Base-by-base conservation (phyloP, 345 rosid genomes). In the Trapa bicornis region DNA sequence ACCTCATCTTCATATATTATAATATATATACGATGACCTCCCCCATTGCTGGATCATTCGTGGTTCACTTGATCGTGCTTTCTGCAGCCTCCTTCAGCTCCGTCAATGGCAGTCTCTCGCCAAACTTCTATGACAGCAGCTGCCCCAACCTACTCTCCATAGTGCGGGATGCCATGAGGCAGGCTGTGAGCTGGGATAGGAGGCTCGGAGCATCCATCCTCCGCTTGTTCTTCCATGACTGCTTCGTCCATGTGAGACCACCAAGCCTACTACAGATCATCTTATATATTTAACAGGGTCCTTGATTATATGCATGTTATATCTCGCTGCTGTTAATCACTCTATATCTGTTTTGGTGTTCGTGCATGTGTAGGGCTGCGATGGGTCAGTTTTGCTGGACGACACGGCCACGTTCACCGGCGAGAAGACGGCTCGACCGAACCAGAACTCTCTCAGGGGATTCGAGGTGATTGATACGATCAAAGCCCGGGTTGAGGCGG, bases 381-480 rank as follows among this genome's bases (percentile, higher is more conserved):
- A 86, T 73, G 91, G 75, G 36, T 88, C 92, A 1, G 83, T 91
- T 60, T 54, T 93, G 80, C 77, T 83, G 65, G 96, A 88, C 73
- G 97, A 90, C 70, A 75, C 81, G 0, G 73, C 72, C 39, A 78
- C 75, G 62, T 80, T 88, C 54, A 80, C 80, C 6, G 87, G 96
- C 6, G 95, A 91, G 58, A 93, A 93, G 70, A 77, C 87, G 3
- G 96, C 97, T 33, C 82, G 77, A 0, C 95, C 92, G 0, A 91
- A 94, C 73, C 78, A 84, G 60, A 93, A 93, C 61, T 88, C 99
- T 0, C 78, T 88, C 2, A 67, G 95, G 68, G 95, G 98, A 1
- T 88, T 90, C 37, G 92, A 90, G 75, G 89, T 88, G 71, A 83
- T 88, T 0, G 88, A 93, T 64, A 71, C 79, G 0, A 93, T 88